A percentile compares a stretch with the other conserved stretches of the same genome.
phyloP scores from a whole-genome alignment of 208 protist genomes.

The Leishmania mexicana region DNA sequence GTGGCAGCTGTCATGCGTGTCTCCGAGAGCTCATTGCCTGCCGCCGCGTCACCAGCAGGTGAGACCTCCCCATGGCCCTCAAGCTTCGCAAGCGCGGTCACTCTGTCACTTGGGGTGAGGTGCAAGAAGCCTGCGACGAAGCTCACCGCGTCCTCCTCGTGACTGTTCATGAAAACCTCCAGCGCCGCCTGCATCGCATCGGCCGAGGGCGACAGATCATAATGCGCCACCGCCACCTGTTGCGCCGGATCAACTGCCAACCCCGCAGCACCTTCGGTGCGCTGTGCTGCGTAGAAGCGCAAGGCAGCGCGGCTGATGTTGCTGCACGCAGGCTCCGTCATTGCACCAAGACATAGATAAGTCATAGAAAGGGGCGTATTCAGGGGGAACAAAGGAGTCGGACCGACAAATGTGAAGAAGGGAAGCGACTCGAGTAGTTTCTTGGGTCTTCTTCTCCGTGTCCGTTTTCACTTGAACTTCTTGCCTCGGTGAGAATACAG shows the following conservation, averaged over 20 bases:
- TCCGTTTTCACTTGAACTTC: not conserved
- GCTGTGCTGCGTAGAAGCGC: slow-evolving; percentile 4
- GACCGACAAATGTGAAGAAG: not conserved
- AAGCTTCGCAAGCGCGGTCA: slow-evolving; percentile 12
- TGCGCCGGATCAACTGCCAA: not conserved
- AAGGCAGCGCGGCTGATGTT: too few species aligned
- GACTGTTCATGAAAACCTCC: slow-evolving; percentile 33
- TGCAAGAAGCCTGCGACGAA: slow-evolving; percentile 30
- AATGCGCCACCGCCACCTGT: not conserved
- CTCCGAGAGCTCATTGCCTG: not conserved
- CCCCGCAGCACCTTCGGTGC: not conserved
- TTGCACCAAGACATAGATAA: not conserved
- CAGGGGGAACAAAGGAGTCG: not conserved
- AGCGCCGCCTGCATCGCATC: slow-evolving; percentile 6
- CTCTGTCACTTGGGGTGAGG: slow-evolving; percentile 18
- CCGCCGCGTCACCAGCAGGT: not conserved
- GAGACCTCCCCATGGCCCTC: not conserved
- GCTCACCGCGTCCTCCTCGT: slow-evolving; percentile 25
- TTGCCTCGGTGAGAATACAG: not conserved
- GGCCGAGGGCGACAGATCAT: not conserved
- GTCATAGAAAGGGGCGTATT: not conserved
- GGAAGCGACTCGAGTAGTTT: not conserved
- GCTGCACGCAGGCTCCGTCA: not conserved
- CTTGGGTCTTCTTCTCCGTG: not conserved
- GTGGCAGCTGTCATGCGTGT: not conserved